These are phyloP conservation scores for Acanthamoeba polyphaga DNA, from an alignment of 208 protist genomes.

Conservation along the genomic window DNA sequence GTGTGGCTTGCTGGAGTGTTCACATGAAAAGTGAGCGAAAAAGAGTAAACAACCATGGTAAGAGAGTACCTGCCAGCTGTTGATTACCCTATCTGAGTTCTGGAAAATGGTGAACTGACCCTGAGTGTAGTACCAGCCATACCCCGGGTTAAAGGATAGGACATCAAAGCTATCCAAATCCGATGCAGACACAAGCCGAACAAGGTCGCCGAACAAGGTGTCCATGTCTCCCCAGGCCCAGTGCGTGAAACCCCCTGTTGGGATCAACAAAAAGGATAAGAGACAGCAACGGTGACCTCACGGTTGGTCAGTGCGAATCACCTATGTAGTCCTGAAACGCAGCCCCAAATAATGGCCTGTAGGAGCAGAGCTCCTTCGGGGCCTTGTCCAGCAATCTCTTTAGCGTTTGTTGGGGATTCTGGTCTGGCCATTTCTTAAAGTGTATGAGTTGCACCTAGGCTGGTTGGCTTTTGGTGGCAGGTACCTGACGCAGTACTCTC, in stretches of 20 bases:
- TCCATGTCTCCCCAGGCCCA: constrained; percentile 4
- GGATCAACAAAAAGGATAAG: no score
- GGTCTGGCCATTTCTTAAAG: not conserved
- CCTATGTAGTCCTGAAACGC: not conserved
- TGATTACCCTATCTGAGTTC: not conserved
- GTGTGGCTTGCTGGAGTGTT: not conserved
- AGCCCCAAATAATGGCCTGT: not conserved
- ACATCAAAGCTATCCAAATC: not conserved
- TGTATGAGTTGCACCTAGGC: not conserved
- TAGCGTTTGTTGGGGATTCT: not conserved
- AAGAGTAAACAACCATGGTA: not conserved
- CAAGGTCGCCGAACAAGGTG: not conserved
- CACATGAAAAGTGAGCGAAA: no score
- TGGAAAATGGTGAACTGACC: not conserved
- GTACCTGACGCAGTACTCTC: not conserved
- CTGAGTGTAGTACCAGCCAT: constrained; percentile 7
- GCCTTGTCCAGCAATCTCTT: not conserved
- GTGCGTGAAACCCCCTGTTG: not conserved
- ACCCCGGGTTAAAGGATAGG: not conserved
- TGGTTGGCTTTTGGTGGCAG: not conserved
- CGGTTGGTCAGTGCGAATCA: no score
- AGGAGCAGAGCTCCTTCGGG: not conserved
- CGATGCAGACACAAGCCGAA: not conserved
- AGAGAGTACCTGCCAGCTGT: not conserved
- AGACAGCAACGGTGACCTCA: not conserved